Percentiles rank a stretch among this genome's conserved stretches.
Evolutionary conservation across 106 monocot species (phyloP).

Genomic region (Ottelia alismoides): DNA sequence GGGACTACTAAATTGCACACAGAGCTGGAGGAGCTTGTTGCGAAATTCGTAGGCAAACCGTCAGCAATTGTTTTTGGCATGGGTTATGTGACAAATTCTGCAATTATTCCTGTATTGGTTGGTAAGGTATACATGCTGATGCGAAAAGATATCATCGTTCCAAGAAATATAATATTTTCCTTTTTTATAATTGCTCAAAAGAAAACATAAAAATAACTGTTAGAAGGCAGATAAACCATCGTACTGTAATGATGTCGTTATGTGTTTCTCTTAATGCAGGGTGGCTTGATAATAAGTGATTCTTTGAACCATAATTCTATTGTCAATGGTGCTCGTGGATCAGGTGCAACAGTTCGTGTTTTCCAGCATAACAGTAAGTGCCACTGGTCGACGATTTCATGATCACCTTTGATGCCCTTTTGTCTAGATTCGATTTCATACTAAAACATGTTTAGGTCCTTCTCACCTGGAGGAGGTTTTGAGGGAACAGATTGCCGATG

Average conservation of each 20-base stretch:
- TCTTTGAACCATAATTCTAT: slow-evolving; percentile 97
- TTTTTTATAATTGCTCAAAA: no score
- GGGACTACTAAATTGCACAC: slow-evolving; percentile 86
- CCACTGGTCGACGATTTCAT: no score
- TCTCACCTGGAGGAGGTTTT: slow-evolving; percentile 94
- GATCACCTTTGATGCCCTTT: no score
- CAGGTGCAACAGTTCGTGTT: slow-evolving; percentile 86
- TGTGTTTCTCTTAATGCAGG: no score
- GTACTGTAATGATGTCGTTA: no score
- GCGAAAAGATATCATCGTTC: no score
- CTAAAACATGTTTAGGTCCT: slow-evolving; percentile 67
- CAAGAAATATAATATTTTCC: not conserved
- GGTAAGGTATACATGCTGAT: slow-evolving; percentile 45
- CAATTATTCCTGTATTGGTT: slow-evolving; percentile 72
- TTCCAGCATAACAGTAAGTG: slow-evolving; percentile 95
- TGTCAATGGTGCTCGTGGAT: slow-evolving; percentile 94
- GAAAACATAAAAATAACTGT: no score
- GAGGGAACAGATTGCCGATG: slow-evolving; percentile 85
- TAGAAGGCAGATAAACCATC: no score
- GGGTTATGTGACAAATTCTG: slow-evolving; percentile 98
- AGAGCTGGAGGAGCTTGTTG: slow-evolving; percentile 82
- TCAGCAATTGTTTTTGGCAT: slow-evolving; percentile 85
- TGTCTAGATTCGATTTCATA: no score
- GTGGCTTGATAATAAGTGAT: slow-evolving; percentile 90
- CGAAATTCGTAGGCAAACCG: slow-evolving; percentile 83